Evolutionary conservation across 2,329 filamentous ascomycete genomes (phyloP).

Genomic region (Aspergillus neoniger): DNA sequence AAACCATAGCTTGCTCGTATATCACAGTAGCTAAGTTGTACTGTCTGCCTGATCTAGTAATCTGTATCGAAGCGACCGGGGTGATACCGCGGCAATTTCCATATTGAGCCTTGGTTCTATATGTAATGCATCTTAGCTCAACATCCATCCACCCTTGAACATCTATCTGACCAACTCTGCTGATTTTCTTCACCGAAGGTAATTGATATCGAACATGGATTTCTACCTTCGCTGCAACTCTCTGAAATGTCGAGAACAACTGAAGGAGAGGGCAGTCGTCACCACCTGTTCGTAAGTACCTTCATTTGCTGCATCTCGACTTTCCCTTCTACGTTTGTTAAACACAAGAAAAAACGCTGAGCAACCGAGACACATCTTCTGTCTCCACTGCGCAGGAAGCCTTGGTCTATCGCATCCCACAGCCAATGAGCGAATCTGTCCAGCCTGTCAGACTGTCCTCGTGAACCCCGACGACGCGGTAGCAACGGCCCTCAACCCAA

Average conservation of each 20-base stretch:
- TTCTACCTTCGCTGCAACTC: conserved; percentile 76
- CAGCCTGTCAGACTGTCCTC: conserved; percentile 71
- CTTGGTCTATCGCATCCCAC: conserved; percentile 62
- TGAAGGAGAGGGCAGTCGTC: conserved; percentile 73
- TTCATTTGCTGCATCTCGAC: not conserved
- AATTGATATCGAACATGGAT: conserved; percentile 60
- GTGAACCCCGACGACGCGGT: conserved; percentile 74
- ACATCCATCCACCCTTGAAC: not conserved
- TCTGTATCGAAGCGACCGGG: not conserved
- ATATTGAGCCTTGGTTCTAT: not conserved
- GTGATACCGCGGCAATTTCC: not conserved
- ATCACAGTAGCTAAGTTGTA: not conserved
- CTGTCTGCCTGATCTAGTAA: not conserved
- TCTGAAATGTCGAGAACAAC: conserved; percentile 70
- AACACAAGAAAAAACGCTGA: conserved; percentile 13
- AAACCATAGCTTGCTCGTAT: conserved; percentile 3
- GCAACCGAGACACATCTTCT: conserved; percentile 75
- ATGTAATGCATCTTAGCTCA: not conserved
- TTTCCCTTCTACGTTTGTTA: conserved; percentile 10
- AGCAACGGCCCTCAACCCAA: conserved; percentile 70
- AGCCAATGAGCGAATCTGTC: conserved; percentile 63
- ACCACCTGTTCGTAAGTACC: conserved; percentile 77
- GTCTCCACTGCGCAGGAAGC: conserved; percentile 68
- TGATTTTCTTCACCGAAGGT: not conserved
- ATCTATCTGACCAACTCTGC: not conserved